These are phyloP conservation scores for Stagonosporopsis cucurbitacearum DNA, from an alignment of 2,329 filamentous ascomycete genomes.

Conservation along the genomic window DNA sequence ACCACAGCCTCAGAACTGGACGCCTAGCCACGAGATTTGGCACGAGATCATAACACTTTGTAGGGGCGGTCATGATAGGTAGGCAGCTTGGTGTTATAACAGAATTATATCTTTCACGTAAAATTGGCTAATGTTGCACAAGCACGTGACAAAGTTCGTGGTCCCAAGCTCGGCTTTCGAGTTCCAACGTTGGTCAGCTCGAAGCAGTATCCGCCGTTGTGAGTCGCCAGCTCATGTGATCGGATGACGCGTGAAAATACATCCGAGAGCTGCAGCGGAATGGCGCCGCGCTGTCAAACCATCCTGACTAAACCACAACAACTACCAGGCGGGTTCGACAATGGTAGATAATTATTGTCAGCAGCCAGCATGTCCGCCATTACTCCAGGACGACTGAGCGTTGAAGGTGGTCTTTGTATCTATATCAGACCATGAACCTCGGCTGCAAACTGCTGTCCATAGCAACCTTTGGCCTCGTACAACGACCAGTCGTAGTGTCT, in stretches of 20 bases:
- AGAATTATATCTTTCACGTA: neutral
- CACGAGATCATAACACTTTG: too few relatives aligned
- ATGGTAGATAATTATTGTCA: slow-evolving; percentile 14
- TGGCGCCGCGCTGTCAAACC: slow-evolving; percentile 30
- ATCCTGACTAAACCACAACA: slow-evolving; percentile 25
- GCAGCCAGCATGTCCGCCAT: slow-evolving; percentile 10
- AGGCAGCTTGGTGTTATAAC: too few relatives aligned
- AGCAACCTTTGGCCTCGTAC: slow-evolving; percentile 17
- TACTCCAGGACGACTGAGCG: slow-evolving; percentile 3
- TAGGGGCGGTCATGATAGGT: too few relatives aligned
- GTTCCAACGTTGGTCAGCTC: too few relatives aligned
- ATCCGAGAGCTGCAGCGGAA: slow-evolving; percentile 18
- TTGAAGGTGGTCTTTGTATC: neutral
- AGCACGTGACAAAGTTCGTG: too few relatives aligned
- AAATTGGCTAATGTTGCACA: too few relatives aligned
- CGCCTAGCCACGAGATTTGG: neutral
- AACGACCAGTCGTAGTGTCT: slow-evolving; percentile 13
- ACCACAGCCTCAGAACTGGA: slow-evolving; percentile 3
- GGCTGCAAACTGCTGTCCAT: slow-evolving; percentile 20
- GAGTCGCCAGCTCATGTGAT: slow-evolving; percentile 17
- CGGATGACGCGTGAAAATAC: neutral
- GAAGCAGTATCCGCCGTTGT: too few relatives aligned
- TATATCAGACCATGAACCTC: slow-evolving; percentile 25
- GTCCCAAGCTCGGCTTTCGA: too few relatives aligned
- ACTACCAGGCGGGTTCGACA: slow-evolving; percentile 3